Evolutionary conservation across 1,139 yeast genomes (phyloP).

Genomic region (Hyphopichia burtonii): DNA sequence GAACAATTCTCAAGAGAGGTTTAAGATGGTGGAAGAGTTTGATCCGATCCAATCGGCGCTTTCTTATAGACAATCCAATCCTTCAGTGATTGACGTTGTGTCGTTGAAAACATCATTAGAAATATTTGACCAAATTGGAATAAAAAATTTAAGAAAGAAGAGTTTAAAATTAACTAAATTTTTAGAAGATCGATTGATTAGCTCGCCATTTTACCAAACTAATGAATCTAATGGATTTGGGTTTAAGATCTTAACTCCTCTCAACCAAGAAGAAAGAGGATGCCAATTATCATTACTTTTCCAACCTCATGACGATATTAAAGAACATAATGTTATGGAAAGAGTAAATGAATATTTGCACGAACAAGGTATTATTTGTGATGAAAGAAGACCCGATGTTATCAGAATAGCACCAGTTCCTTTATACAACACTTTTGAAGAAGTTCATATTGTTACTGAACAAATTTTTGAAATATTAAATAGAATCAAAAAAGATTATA

Average conservation of each 20-base stretch:
- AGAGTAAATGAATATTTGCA: slow-evolving; percentile 50
- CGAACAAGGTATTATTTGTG: slow-evolving; percentile 69
- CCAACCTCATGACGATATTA: slow-evolving; percentile 46
- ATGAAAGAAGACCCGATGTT: slow-evolving; percentile 87
- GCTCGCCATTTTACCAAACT: slow-evolving; percentile 43
- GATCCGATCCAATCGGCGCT: slow-evolving; percentile 81
- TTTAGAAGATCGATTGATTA: slow-evolving; percentile 47
- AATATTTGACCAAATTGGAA: slow-evolving; percentile 62
- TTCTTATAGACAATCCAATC: slow-evolving; percentile 91
- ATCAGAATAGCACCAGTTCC: slow-evolving; percentile 84
- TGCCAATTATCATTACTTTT: slow-evolving; percentile 78
- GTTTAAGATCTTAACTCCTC: slow-evolving; percentile 76
- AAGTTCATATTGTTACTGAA: slow-evolving; percentile 50
- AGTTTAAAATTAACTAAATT: slow-evolving; percentile 59
- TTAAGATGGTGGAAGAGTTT: slow-evolving; percentile 76
- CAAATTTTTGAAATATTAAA: slow-evolving; percentile 43
- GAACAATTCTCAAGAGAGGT: slow-evolving; percentile 64
- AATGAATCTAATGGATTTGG: slow-evolving; percentile 31
- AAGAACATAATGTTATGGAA: slow-evolving; percentile 56
- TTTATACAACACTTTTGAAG: slow-evolving; percentile 73
- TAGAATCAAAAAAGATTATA: slow-evolving; percentile 7
- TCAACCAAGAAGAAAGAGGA: slow-evolving; percentile 59
- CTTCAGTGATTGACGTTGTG: slow-evolving; percentile 81
- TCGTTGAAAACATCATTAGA: slow-evolving; percentile 67
- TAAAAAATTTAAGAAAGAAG: slow-evolving; percentile 48